Evolutionary conservation across 2,329 filamentous ascomycete species (phyloP), one percentile per base, ranked within the genome.

Genomic region (Talaromyces sp.): DNA sequence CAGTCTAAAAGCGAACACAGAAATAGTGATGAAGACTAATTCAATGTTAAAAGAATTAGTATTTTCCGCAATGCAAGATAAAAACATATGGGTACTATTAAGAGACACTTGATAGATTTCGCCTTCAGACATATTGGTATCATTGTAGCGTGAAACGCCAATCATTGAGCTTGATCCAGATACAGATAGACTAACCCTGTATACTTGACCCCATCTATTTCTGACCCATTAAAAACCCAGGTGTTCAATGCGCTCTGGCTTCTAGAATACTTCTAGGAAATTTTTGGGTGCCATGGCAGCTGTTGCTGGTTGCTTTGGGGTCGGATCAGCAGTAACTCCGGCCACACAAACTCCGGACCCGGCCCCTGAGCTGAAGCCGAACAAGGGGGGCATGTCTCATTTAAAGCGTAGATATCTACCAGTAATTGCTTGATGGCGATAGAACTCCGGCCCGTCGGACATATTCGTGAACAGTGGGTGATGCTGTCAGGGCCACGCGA

Each of bases 401-500:
- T 31, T n/a, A 11, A 29, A 29, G 25, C 6, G n/a, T 31, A 29
- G 13, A 51, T n/a, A 2, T 29, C n/a, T n/a, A n/a, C 25, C 1
- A 4, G 25, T n/a, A n/a, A 4, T 19, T 29, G n/a, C 2, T 27
- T 29, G 5, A 17, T 2, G 7, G n/a, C 11, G 2, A 43, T n/a
- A n/a, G 56, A 29, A 58, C 56, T 58, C 56, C 56, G 56, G 36
- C 31, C 56, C 56, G 56, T 58, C 56, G 56, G 56, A 58, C 34
- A 58, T 58, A 58, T 58, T 58, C 19, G 25, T 43, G 36, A 43
- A 17, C 25, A 29, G 36, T 43, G 19, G 56, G 22, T 17, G 15
- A 43, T 27, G 13, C 19, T 58, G 36, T 22, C 19, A 38, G 19
- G 54, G 56, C 22, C 36, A 27, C 36, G 15, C 56, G 34, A 43